Percentiles rank a stretch among this genome's conserved stretches.
These are phyloP conservation scores for Coemansia guatemalensis DNA, from an alignment of 192 early-diverging fungal genomes.

Conservation along the genomic window DNA sequence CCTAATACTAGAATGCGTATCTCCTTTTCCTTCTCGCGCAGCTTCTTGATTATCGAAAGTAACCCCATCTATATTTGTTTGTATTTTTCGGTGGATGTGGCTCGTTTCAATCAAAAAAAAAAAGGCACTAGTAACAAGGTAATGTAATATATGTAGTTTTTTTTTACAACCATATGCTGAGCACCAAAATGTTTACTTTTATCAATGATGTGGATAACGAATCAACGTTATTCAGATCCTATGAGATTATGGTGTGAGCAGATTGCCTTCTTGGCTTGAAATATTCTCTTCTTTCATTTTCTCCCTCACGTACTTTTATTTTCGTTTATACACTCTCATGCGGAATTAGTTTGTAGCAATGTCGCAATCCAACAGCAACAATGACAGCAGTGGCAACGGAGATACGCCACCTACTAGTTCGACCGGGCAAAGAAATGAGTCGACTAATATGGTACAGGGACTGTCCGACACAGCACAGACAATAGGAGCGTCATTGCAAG, in stretches of 20 bases:
- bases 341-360: not conserved
- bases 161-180: not conserved
- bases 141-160: constrained; percentile 2
- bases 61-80: constrained; percentile 73
- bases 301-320: not conserved
- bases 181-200: not conserved
- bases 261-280: not conserved
- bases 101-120: not conserved
- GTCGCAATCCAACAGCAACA: not conserved
- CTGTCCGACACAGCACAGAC: constrained; percentile 36
- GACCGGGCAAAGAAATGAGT: not conserved
- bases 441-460: constrained; percentile 11
- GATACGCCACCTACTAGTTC: not conserved
- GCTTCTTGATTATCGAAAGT: constrained; percentile 91
- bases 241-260: not conserved
- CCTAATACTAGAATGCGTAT: constrained; percentile 94
- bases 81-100: not conserved
- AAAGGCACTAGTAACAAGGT: not conserved
- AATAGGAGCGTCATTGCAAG: constrained; percentile 38
- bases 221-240: too few relatives aligned
- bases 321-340: not conserved
- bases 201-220: too few relatives aligned
- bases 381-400: not conserved
- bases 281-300: constrained; percentile 2
- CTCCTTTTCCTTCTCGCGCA: constrained; percentile 89